phyloP scores from a whole-genome alignment of 2,329 filamentous ascomycete species.

The Penicillium sp. region DNA sequence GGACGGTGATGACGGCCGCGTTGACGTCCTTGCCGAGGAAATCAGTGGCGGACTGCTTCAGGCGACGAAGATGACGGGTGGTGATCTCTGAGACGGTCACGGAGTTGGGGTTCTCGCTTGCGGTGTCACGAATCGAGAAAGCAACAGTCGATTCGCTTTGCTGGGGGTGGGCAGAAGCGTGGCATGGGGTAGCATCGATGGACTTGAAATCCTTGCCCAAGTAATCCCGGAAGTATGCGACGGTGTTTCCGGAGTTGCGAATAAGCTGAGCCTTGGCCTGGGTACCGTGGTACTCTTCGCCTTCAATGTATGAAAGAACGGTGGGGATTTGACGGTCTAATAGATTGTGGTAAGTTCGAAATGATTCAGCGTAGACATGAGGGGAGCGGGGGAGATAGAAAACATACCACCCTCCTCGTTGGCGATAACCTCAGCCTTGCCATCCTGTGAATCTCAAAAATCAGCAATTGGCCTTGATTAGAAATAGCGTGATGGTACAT shows the following conservation, averaged over 20 bases:
- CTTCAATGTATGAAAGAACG: constrained; percentile 89
- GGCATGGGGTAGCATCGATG: constrained; percentile 94
- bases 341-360: constrained; percentile 19
- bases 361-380: neutral
- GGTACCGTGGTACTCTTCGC: constrained; percentile 94
- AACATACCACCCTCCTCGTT: constrained; percentile 92
- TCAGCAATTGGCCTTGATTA: neutral
- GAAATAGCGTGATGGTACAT: constrained; percentile 29
- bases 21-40: constrained; percentile 93
- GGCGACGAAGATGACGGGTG: constrained; percentile 80
- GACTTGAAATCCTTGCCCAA: constrained; percentile 94
- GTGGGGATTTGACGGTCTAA: constrained; percentile 95
- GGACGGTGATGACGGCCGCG: constrained; percentile 91
- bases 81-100: constrained; percentile 80
- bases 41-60: constrained; percentile 82
- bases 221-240: constrained; percentile 95
- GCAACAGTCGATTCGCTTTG: constrained; percentile 72
- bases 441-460: constrained; percentile 60
- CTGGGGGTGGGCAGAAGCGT: constrained; percentile 87
- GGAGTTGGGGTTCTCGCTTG: constrained; percentile 66
- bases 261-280: constrained; percentile 94
- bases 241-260: constrained; percentile 89
- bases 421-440: constrained; percentile 96
- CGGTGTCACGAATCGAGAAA: constrained; percentile 82
- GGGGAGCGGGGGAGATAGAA: constrained; percentile 9